Percentiles rank a stretch among this genome's conserved stretches.
Evolutionary conservation across 805 yeast species (phyloP).

Genomic region (Candida succiphila): DNA sequence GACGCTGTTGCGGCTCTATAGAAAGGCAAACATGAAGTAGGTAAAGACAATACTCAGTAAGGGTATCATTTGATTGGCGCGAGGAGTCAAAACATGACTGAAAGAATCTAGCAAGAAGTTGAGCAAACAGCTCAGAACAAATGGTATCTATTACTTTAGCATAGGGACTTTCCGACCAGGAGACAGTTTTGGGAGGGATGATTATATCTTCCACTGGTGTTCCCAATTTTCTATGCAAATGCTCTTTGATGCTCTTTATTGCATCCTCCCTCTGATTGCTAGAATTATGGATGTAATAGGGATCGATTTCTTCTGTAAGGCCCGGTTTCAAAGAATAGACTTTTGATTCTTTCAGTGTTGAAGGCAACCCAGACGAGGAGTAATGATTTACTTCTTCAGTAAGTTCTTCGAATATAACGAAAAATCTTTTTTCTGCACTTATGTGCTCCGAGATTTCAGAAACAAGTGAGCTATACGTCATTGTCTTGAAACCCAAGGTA

Average conservation of each 20-base stretch:
- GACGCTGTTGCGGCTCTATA: slow-evolving; percentile 28
- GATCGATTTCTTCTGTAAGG: slow-evolving; percentile 50
- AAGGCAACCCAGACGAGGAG: too few relatives aligned
- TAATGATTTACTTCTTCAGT: slow-evolving; percentile 48
- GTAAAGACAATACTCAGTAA: slow-evolving; percentile 53
- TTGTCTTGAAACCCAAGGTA: slow-evolving; percentile 64
- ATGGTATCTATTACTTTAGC: slow-evolving; percentile 39
- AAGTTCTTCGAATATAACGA: slow-evolving; percentile 43
- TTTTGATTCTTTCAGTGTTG: slow-evolving; percentile 50
- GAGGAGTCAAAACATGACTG: too few relatives aligned
- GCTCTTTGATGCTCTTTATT: slow-evolving; percentile 47
- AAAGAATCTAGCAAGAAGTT: slow-evolving; percentile 37
- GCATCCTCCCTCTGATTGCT: slow-evolving; percentile 82
- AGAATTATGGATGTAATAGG: slow-evolving; percentile 71
- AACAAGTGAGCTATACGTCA: slow-evolving; percentile 62
- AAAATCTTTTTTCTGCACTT: slow-evolving; percentile 58
- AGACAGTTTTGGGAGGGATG: slow-evolving; percentile 42
- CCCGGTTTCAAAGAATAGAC: slow-evolving; percentile 57
- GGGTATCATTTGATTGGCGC: slow-evolving; percentile 43
- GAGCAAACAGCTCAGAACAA: slow-evolving; percentile 39
- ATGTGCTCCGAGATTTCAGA: slow-evolving; percentile 69
- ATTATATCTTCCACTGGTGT: slow-evolving; percentile 36
- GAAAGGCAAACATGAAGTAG: slow-evolving; percentile 56
- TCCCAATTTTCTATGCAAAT: slow-evolving; percentile 28
- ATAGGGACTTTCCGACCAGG: slow-evolving; percentile 29